Base-by-base conservation (phyloP, 1,284 basidiomycete species). In the Vanrija humicola region DNA sequence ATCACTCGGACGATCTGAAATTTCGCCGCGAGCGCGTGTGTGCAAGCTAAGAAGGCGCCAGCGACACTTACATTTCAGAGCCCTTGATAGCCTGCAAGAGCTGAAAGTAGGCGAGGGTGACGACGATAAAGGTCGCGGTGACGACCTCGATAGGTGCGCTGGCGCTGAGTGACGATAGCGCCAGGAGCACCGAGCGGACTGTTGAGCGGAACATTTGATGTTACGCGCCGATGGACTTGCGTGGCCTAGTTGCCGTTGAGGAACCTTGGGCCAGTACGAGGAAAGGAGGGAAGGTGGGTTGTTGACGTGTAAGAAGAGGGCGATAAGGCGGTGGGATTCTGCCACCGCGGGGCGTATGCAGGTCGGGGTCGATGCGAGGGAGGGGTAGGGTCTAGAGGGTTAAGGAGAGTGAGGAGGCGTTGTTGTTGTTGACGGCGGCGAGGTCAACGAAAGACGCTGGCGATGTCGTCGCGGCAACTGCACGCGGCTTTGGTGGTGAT, bases 71-170 rank as follows among this genome's bases (percentile, higher is more conserved):
- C 72, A 81, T 79, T 56, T 79, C 75, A 28, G 77, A 79, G 48
- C 77, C 75, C 47, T 90, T 90, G 72, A 94, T 86, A 44, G 89
- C 88, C 59, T 85, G 84, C 55, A 97, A 82, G 59, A 95, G 82
- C 73, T 93, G 89, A 74, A 96, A 94, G 77, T 96, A 96, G 48
- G 88, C 87, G 43, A 96, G 82, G 3, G 93, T 96, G 38, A 88
- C 88, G 58, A 92, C 75, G 69, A 93, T 84, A 72, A 86, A 90
- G 77, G 89, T 87, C 69, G 85, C 83, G 54, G 95, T 90, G 64
- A 95, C 90, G 21, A 88, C 87, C 74, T 97, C 93, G 67, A 83
- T 83, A 10, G 83, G 82, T 10, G 73, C 73, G 9, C 73, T 64
- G 12, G 79, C 72, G n/a, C 76, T 73, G 6, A 77, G 53, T 28